Evolutionary conservation across 2,329 filamentous ascomycete species (phyloP).

Genomic region (Sodiomyces alkalinus): DNA sequence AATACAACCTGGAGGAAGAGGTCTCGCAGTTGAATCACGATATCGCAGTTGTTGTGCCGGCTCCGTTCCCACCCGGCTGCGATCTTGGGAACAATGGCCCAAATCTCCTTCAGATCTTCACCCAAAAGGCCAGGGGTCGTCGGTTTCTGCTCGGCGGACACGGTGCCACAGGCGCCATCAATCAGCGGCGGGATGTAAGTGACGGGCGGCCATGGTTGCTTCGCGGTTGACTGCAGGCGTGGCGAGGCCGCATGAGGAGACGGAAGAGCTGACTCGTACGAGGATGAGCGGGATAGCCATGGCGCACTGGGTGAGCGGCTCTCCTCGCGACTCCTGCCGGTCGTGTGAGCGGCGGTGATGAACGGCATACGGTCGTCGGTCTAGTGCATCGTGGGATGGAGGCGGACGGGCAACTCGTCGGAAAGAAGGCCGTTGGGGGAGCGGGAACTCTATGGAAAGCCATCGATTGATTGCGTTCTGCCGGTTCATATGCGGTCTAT

Average conservation of each 20-base stretch:
- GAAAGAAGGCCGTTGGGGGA: too few relatives aligned
- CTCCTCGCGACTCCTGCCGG: conserved; percentile 1
- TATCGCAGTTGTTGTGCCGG: too few relatives aligned
- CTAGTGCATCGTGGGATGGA: too few relatives aligned
- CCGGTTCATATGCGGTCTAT: too few relatives aligned
- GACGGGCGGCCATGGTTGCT: conserved; percentile 9
- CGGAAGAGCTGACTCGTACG: conserved; percentile 5
- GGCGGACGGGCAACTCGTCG: too few relatives aligned
- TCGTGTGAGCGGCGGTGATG: conserved; percentile 3
- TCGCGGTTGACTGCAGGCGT: conserved; percentile 1
- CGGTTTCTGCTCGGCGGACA: conserved; percentile 13
- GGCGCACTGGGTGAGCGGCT: conserved; percentile 4
- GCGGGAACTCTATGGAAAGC: too few relatives aligned
- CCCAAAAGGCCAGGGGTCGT: conserved; percentile 9
- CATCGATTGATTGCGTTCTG: too few relatives aligned
- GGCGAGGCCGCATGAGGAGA: conserved; percentile 4
- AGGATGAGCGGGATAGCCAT: conserved; percentile 7
- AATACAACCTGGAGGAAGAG: conserved; percentile 11
- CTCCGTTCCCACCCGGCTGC: conserved; percentile 7
- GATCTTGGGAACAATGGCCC: conserved; percentile 9
- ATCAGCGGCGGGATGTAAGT: conserved; percentile 20
- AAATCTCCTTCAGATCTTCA: conserved; percentile 10
- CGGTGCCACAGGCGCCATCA: conserved; percentile 19
- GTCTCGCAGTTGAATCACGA: conserved; percentile 7
- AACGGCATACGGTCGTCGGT: conserved; percentile 6